Evolutionary conservation across 768 basidiomycete genomes (phyloP), one percentile per base, ranked within the genome.

Genomic region (Leccinum boreale): DNA sequence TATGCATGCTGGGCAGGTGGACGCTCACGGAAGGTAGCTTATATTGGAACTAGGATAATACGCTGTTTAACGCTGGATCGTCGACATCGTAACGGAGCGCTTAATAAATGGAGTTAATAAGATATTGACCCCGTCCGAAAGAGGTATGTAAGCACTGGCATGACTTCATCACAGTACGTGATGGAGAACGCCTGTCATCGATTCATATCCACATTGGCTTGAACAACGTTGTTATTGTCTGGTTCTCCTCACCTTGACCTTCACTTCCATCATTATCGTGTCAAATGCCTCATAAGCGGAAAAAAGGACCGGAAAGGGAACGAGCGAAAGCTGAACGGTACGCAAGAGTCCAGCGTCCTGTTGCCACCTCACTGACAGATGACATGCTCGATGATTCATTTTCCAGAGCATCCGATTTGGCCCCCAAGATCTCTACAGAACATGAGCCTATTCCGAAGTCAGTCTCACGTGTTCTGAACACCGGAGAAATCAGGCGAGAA

Each of bases 381-480:
- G 52, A 48, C 46, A 11, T 23, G 12, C 19, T 14, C n/a, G 26
- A 52, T 28, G 5, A 24, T n/a, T 58, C 28, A 26, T 24, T 58
- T 45, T 53, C 4, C 63, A 87, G 85, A 65, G 79, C 79, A 53
- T 60, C 73, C 47, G 79, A 87, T 72, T 68, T 81, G 50, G 76
- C 80, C 5, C 86, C 84, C 17, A 67, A 62, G 58, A 75, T 74
- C 61, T 64, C 73, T 21, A 70, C 75, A 6, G 67, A 83, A 65
- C 74, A 78, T 48, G 90, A 92, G 64, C 73, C 78, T 4, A 78
- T 92, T 19, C 90, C 90, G 9, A 92, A 91, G 73, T 81, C 85
- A 10, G 79, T 80, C 15, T 70, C 80, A 35, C 82, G 90, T 14
- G 79, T 90, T 19, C 70, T 92, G 39, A 83, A 90, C 63, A 86